Conservation (phyloP, 495 filamentous ascomycete species). For the Aspergillus cristatus region DNA sequence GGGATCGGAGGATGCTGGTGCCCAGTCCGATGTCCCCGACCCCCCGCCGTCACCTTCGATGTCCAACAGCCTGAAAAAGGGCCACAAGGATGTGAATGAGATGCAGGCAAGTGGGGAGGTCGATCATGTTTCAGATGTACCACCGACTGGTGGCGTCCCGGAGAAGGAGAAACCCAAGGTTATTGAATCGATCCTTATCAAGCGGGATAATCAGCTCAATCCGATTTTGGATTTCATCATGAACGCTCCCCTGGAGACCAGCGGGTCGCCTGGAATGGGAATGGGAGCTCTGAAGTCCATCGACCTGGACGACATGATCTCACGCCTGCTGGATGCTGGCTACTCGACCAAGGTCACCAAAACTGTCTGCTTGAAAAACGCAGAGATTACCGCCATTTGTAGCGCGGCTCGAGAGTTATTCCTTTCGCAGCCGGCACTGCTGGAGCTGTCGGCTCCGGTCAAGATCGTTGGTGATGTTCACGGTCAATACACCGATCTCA, state of each 20-base stretch:
- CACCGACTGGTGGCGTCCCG: conserved; percentile 53
- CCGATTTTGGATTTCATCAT: conserved; percentile 46
- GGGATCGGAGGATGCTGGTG: conserved; percentile 22
- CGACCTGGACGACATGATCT: conserved; percentile 96
- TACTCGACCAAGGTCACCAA: conserved; percentile 97
- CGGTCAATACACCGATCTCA: conserved; percentile 95
- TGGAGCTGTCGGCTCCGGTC: conserved; percentile 92
- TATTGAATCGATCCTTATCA: conserved; percentile 58
- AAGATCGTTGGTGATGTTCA: conserved; percentile 99
- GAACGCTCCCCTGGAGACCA: conserved; percentile 31
- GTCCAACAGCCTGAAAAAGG: conserved; percentile 63
- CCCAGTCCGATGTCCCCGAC: conserved; percentile 44
- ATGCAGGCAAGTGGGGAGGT: conserved; percentile 86
- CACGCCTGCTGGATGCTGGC: conserved; percentile 82
- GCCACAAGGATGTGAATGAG: conserved; percentile 67
- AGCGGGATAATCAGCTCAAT: conserved; percentile 61
- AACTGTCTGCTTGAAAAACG: conserved; percentile 92
- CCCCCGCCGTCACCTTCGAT: conserved; percentile 88
- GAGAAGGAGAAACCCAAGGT: conserved; percentile 43
- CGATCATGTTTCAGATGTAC: conserved; percentile 89
- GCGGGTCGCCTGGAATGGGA: conserved; percentile 37
- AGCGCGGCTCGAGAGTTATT: conserved; percentile 79
- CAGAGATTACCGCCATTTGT: conserved; percentile 91
- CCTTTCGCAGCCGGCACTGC: conserved; percentile 79
- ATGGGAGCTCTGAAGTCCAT: conserved; percentile 75